These are phyloP conservation scores for Prillingera fragicola DNA, from an alignment of 1,284 basidiomycete genomes.

Conservation along the genomic window DNA sequence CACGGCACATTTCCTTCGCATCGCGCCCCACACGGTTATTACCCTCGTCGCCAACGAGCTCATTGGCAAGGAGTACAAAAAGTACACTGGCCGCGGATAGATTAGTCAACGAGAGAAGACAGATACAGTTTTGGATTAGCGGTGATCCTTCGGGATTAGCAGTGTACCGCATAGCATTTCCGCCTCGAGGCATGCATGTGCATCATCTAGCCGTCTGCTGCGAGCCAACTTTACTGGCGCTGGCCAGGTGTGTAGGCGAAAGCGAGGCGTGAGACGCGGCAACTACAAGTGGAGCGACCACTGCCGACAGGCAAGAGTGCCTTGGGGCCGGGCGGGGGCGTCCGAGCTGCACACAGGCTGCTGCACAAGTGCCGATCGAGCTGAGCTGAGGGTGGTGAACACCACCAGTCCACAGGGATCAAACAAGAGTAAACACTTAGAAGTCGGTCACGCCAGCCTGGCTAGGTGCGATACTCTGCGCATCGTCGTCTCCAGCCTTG, in stretches of 20 bases:
- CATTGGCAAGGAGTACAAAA: constrained; percentile 64
- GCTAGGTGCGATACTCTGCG: constrained; percentile 43
- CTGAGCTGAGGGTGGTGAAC: background rate
- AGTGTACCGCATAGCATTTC: background rate
- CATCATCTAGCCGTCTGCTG: constrained; percentile 4
- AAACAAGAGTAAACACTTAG: constrained; percentile 17
- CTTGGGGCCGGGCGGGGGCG: background rate
- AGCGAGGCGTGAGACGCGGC: too few relatives aligned
- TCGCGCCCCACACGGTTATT: constrained; percentile 83
- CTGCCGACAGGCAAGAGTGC: background rate
- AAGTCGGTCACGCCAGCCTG: constrained; percentile 50
- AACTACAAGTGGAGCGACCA: background rate
- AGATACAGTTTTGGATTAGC: background rate
- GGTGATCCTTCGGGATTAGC: background rate
- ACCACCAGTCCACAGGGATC: background rate
- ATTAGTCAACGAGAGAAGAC: too few relatives aligned
- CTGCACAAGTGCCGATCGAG: background rate
- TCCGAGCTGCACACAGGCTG: background rate
- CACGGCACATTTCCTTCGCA: constrained; percentile 83
- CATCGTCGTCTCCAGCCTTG: constrained; percentile 47
- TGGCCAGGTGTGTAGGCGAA: too few relatives aligned
- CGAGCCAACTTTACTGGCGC: too few relatives aligned
- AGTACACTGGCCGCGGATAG: constrained; percentile 18
- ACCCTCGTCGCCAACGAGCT: constrained; percentile 82
- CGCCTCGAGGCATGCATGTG: constrained; percentile 17